phyloP scores from a whole-genome alignment of 1,284 basidiomycete genomes.

The Cerrena zonata region DNA sequence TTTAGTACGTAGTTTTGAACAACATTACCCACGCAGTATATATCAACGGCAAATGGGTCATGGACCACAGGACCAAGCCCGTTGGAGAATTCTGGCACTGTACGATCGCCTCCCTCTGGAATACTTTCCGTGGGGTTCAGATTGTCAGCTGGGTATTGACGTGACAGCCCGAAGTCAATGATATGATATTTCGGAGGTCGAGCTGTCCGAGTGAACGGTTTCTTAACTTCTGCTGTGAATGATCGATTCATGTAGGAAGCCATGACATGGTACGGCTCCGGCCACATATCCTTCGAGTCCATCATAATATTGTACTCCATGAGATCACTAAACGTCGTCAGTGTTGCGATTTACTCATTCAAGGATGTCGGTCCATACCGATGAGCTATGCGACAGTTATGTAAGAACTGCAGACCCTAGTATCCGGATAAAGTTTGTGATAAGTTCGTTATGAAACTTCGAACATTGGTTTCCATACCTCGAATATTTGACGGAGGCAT shows the following conservation, averaged over 20 bases:
- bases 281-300: conserved; percentile 24
- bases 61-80: background rate
- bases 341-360: conserved; percentile 15
- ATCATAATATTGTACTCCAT: conserved; percentile 31
- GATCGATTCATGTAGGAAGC: conserved; percentile 9
- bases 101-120: conserved; percentile 4
- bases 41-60: conserved; percentile 25
- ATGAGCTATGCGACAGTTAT: conserved; percentile 12
- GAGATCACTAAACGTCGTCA: background rate
- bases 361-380: conserved; percentile 8
- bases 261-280: conserved; percentile 23
- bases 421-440: too few species aligned
- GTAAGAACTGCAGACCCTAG: conserved; percentile 16
- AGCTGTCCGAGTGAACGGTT: conserved; percentile 23
- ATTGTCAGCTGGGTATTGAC: conserved; percentile 11
- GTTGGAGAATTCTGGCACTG: conserved; percentile 12
- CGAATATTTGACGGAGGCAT: conserved; percentile 22
- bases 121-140: conserved; percentile 10
- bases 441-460: too few species aligned
- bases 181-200: conserved; percentile 27
- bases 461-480: too few species aligned
- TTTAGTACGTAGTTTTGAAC: conserved; percentile 24
- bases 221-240: conserved; percentile 15
- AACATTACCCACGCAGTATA: conserved; percentile 27
- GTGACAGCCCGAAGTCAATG: conserved; percentile 30